Percentiles rank a stretch among this genome's conserved stretches.
Conservation (phyloP, 1,284 basidiomycete genomes). For the Cerrena zonata region DNA sequence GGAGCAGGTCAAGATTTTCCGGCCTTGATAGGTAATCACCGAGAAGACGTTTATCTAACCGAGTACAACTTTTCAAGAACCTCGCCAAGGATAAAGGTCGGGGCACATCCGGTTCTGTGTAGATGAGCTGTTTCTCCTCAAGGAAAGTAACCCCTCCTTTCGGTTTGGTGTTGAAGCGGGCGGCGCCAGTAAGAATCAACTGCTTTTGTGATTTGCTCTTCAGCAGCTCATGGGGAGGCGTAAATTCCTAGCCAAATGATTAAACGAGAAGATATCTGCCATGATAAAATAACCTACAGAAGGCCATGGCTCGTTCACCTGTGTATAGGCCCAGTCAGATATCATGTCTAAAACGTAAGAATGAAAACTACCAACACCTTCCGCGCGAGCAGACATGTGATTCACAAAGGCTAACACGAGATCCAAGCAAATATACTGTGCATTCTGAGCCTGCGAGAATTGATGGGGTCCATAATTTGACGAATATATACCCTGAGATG, state of each 20-base stretch:
- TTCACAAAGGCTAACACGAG: constrained; percentile 82
- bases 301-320: constrained; percentile 55
- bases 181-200: constrained; percentile 78
- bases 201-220: constrained; percentile 82
- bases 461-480: constrained; percentile 44
- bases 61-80: constrained; percentile 82
- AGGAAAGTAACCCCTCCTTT: constrained; percentile 88
- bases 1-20: constrained; percentile 81
- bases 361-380: constrained; percentile 48
- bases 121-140: constrained; percentile 83
- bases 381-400: constrained; percentile 79
- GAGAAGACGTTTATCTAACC: constrained; percentile 88
- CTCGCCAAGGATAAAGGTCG: constrained; percentile 64
- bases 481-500: constrained; percentile 69
- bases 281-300: constrained; percentile 34
- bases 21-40: constrained; percentile 92
- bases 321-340: constrained; percentile 12
- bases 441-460: constrained; percentile 67
- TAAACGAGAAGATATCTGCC: not conserved
- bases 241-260: constrained; percentile 40
- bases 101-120: constrained; percentile 53
- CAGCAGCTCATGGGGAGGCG: constrained; percentile 54
- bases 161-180: constrained; percentile 92
- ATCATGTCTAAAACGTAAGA: too few species aligned
- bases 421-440: constrained; percentile 87